Percentiles rank a stretch among this genome's conserved stretches.
phyloP scores from a whole-genome alignment of 768 basidiomycete genomes.

The Suillus discolor region DNA sequence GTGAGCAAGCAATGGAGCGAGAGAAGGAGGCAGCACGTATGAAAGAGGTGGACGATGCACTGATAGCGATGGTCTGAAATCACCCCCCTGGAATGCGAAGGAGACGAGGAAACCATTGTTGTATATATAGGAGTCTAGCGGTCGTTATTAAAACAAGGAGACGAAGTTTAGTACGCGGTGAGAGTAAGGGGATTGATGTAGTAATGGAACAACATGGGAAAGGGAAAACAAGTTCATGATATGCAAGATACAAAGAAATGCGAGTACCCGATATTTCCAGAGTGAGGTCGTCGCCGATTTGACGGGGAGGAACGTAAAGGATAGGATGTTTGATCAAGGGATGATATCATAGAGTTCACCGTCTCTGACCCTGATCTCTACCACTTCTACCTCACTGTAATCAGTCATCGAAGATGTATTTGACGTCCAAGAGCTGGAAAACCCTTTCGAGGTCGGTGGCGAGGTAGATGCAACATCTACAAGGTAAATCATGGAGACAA shows the following conservation, averaged over 20 bases:
- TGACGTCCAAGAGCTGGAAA: constrained; percentile 70
- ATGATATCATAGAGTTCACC: constrained; percentile 79
- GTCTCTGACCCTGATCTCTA: constrained; percentile 82
- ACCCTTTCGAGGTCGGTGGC: constrained; percentile 68
- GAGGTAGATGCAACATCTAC: constrained; percentile 84
- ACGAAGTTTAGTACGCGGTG: constrained; percentile 1
- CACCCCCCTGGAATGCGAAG: constrained; percentile 4
- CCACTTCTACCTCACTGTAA: constrained; percentile 79
- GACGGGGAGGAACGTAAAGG: background rate
- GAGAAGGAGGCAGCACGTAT: constrained; percentile 55
- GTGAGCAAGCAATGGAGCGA: constrained; percentile 58
- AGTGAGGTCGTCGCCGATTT: background rate
- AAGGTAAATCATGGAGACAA: constrained; percentile 10
- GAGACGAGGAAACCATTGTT: background rate
- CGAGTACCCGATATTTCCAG: background rate
- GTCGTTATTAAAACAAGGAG: constrained; percentile 8
- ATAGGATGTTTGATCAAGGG: constrained; percentile 38
- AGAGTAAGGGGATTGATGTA: constrained; percentile 7
- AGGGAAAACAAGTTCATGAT: constrained; percentile 11
- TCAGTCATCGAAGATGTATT: constrained; percentile 67
- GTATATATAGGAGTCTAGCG: constrained; percentile 2
- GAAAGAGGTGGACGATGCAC: constrained; percentile 66
- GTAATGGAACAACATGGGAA: constrained; percentile 8
- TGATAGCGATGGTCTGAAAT: constrained; percentile 47
- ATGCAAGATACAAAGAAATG: constrained; percentile 9